These are phyloP conservation scores for Aspergillus ruber DNA, from an alignment of 2,329 filamentous ascomycete species.

Conservation along the genomic window DNA sequence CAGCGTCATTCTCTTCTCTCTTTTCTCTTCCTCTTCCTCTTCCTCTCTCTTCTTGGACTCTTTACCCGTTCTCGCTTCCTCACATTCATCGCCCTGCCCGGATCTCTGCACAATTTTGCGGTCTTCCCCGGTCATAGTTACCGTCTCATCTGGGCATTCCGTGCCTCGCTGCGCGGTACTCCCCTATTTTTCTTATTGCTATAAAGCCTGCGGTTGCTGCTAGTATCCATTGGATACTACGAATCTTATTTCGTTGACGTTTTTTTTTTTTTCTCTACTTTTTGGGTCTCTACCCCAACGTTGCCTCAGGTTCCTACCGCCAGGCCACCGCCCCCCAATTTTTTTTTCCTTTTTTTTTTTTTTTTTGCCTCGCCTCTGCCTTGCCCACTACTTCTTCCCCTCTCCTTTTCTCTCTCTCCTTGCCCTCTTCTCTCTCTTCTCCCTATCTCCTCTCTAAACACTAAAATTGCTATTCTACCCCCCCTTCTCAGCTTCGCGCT, in stretches of 20 bases:
- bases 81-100: not conserved
- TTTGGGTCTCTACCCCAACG: not conserved
- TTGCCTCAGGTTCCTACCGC: not conserved
- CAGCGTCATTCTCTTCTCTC: constrained; percentile 11
- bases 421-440: constrained; percentile 5
- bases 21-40: constrained; percentile 2
- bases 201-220: not conserved
- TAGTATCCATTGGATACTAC: too few species aligned
- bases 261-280: not conserved
- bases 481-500: constrained; percentile 22
- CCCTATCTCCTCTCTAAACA: not conserved
- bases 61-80: constrained; percentile 3
- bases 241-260: not conserved
- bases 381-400: constrained; percentile 1
- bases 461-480: constrained; percentile 7
- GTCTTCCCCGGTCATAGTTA: constrained; percentile 11
- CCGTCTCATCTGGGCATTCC: constrained; percentile 18
- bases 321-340: not conserved
- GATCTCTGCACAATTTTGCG: constrained; percentile 9
- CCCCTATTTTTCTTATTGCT: constrained; percentile 4
- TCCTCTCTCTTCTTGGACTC: constrained; percentile 4
- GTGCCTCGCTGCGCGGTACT: constrained; percentile 12
- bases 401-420: constrained; percentile 3
- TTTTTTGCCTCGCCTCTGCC: not conserved
- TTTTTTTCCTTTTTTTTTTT: too few species aligned